Conservation (phyloP, 2,329 filamentous ascomycete species). For the Ceratocystis albifundus region DNA sequence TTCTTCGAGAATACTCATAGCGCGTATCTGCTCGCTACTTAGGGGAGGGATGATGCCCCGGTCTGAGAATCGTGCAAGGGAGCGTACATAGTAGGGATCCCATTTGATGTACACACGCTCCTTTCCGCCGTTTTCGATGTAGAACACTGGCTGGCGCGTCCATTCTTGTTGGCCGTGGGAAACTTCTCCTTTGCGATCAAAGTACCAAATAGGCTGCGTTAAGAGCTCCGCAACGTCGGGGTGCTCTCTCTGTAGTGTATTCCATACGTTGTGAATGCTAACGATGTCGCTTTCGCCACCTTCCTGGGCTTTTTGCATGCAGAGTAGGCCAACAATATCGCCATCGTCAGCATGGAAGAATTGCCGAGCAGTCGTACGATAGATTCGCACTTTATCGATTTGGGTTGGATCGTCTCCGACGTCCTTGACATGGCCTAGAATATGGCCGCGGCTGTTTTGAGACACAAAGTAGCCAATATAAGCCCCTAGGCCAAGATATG, state of each 20-base stretch:
- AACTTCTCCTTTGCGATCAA: slow-evolving; percentile 79
- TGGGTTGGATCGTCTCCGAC: slow-evolving; percentile 64
- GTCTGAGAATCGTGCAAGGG: slow-evolving; percentile 62
- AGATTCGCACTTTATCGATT: slow-evolving; percentile 81
- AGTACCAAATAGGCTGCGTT: slow-evolving; percentile 75
- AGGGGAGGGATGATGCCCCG: slow-evolving; percentile 61
- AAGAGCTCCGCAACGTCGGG: slow-evolving; percentile 68
- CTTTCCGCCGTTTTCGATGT: slow-evolving; percentile 57
- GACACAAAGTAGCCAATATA: slow-evolving; percentile 80
- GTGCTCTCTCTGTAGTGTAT: slow-evolving; percentile 59
- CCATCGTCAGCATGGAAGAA: slow-evolving; percentile 60
- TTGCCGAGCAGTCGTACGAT: slow-evolving; percentile 61
- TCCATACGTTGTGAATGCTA: slow-evolving; percentile 70
- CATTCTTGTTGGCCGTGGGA: slow-evolving; percentile 63
- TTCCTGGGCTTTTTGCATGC: slow-evolving; percentile 63
- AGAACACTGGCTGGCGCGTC: slow-evolving; percentile 61
- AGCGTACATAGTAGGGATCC: slow-evolving; percentile 80
- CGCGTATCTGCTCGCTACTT: slow-evolving; percentile 55
- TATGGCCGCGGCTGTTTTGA: slow-evolving; percentile 75
- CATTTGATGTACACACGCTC: slow-evolving; percentile 55
- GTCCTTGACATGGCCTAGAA: slow-evolving; percentile 82
- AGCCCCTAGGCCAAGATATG: slow-evolving; percentile 81
- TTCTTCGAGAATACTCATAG: slow-evolving; percentile 51
- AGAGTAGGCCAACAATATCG: slow-evolving; percentile 74
- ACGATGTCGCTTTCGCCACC: slow-evolving; percentile 78